A percentile compares a stretch with the other conserved stretches of the same genome.
Evolutionary conservation across 345 rosid genomes (phyloP).

Genomic region (Dovyalis caffra): DNA sequence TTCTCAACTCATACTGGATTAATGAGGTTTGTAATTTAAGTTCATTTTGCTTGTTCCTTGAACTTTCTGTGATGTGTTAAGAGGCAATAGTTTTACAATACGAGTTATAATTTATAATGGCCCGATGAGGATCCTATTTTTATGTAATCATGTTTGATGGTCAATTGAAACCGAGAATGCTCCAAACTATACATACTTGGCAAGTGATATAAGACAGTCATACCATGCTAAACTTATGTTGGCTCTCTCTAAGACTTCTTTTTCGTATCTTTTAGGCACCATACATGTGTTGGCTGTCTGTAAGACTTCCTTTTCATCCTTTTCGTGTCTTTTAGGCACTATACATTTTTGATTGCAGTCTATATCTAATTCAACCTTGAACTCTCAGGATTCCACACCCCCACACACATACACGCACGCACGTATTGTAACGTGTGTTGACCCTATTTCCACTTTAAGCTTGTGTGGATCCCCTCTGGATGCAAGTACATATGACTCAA

Average conservation of each 20-base stretch:
- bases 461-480: neutral
- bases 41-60: neutral
- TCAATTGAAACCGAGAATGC: neutral
- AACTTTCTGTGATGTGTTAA: neutral
- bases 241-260: neutral
- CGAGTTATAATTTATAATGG: too few relatives aligned
- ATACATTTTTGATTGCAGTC: neutral
- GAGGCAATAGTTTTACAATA: neutral
- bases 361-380: neutral
- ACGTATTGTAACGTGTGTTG: too few relatives aligned
- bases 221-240: neutral
- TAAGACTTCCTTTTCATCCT: too few relatives aligned
- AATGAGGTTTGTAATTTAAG: constrained; percentile 26
- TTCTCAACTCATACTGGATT: constrained; percentile 42
- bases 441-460: too few relatives aligned
- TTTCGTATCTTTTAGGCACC: too few relatives aligned
- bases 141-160: neutral
- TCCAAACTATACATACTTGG: neutral
- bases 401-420: too few relatives aligned
- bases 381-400: neutral
- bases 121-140: neutral
- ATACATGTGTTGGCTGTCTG: neutral
- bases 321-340: too few relatives aligned
- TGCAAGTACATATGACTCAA: neutral
- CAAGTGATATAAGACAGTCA: neutral